Evolutionary conservation across 495 filamentous ascomycete species (phyloP), one percentile per base, ranked within the genome.

Genomic region (Xylaria sp.): DNA sequence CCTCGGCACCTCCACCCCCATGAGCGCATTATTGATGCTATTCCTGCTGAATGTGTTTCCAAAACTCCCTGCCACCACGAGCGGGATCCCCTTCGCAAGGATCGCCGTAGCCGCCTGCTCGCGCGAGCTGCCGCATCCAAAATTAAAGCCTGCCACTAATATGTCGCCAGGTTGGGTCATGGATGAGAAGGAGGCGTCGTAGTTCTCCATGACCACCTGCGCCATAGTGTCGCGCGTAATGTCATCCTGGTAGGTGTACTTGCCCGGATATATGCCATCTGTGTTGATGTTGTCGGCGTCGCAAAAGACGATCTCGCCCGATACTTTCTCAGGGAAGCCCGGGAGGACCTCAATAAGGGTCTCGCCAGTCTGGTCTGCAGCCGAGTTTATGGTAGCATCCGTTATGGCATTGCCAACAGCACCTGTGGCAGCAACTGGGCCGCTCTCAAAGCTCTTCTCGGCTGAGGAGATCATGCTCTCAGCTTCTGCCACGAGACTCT

Each of bases 101-200:
- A 98, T 92, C 0, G 95, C 90, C 0, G 95, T 97, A 0, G 94
- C 94, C 3, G 94, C 94, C 17, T 98, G 95, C 75, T 98, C 95
- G 41, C 95, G 82, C 0, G 90, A 93, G 70, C 80, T 85, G 3
- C 94, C 95, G 73, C 92, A 95, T 37, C 95, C 94, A 73, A 98
- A 97, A 84, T 97, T 97, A 85, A 91, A 97, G 9, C 95, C 95
- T 0, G 89, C 78, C 8, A 98, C 93, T 0, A 98, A 85, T 72
- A 98, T 91, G 74, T 98, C 95, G 19, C 89, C 89, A 0, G 83
- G 70, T 59, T 85, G 84, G 29, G 91, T 89, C 46, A 90, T 81
- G 0, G 77, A 67, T 5, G 82, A 73, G 79, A 99, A 98, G 5
- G 78, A 67, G 0, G 85, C 74, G 78, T 98, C 95, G 81, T 97